phyloP scores from a whole-genome alignment of 805 yeast genomes.

The Zygoascus biomembranicola region DNA sequence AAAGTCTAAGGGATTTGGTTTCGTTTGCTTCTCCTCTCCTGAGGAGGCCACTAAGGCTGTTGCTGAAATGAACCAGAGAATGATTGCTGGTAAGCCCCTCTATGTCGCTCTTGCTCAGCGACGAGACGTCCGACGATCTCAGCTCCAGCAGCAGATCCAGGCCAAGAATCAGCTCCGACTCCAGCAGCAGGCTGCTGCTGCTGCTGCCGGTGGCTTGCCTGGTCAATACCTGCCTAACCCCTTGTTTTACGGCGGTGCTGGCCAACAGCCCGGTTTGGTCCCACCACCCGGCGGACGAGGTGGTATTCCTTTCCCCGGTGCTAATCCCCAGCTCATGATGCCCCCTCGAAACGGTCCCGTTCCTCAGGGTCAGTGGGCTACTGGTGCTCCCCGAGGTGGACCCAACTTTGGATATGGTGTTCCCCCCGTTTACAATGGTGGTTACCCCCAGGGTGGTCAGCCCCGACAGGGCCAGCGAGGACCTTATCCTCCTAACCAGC shows the following conservation, averaged over 20 bases:
- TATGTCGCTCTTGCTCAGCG: slow-evolving; percentile 99
- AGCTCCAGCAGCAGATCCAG: slow-evolving; percentile 94
- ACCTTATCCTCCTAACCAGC: slow-evolving; percentile 9
- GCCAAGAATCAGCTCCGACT: slow-evolving; percentile 97
- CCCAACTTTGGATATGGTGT: slow-evolving; percentile 84
- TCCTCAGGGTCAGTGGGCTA: slow-evolving; percentile 35
- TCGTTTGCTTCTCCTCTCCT: slow-evolving; percentile 94
- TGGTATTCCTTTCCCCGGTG: slow-evolving; percentile 31
- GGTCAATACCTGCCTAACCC: slow-evolving; percentile 75
- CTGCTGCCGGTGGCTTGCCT: slow-evolving; percentile 63
- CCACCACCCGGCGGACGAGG: slow-evolving; percentile 62
- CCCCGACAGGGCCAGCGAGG: slow-evolving; percentile 21
- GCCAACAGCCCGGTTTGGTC: slow-evolving; percentile 73
- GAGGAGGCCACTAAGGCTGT: slow-evolving; percentile 99
- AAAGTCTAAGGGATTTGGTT: slow-evolving; percentile 96
- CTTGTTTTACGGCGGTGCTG: slow-evolving; percentile 52
- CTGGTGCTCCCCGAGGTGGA: slow-evolving; percentile 48
- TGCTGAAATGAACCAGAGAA: slow-evolving; percentile 95
- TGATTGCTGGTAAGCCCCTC: slow-evolving; percentile 90
- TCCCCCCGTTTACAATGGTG: slow-evolving; percentile 59
- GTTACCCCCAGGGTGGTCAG: slow-evolving; percentile 24
- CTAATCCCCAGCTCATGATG: slow-evolving; percentile 31
- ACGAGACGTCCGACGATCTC: slow-evolving; percentile 94
- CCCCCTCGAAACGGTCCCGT: slow-evolving; percentile 28
- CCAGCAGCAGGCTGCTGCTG: slow-evolving; percentile 81